phyloP scores from a whole-genome alignment of 495 filamentous ascomycete genomes.

The Staphylotrichum longicolle region DNA sequence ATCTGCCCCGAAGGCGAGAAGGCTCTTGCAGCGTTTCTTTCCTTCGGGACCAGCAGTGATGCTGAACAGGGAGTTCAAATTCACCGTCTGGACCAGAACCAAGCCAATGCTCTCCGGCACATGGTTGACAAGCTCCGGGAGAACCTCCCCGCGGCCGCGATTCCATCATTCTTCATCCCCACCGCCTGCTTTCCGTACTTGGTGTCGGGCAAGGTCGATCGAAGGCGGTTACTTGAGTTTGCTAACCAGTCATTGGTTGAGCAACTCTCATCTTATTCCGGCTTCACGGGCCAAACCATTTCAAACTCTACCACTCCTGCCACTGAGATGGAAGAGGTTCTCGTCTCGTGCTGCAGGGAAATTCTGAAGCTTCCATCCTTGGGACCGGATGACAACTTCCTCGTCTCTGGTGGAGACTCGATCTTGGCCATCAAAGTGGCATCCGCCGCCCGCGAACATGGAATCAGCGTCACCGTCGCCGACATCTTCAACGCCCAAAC shows the following conservation, averaged over 20 bases:
- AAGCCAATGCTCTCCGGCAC: not conserved
- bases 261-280: constrained; percentile 10
- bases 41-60: constrained; percentile 2
- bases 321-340: not conserved
- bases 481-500: constrained; percentile 8
- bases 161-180: constrained; percentile 12
- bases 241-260: constrained; percentile 8
- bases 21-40: constrained; percentile 9
- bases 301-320: not conserved
- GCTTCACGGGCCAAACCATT: not conserved
- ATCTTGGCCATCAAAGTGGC: constrained; percentile 16
- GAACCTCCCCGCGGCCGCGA: constrained; percentile 7
- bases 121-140: constrained; percentile 1
- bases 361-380: constrained; percentile 9
- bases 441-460: constrained; percentile 2
- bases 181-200: constrained; percentile 1
- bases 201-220: constrained; percentile 13
- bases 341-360: constrained; percentile 10
- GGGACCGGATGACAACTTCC: constrained; percentile 13
- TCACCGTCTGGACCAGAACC: not conserved
- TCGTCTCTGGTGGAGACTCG: constrained; percentile 10
- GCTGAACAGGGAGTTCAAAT: not conserved
- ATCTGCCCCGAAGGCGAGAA: not conserved
- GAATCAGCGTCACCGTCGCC: constrained; percentile 9
- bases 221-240: constrained; percentile 9